These are phyloP conservation scores for Holtermanniella nyarrowii DNA, from an alignment of 768 basidiomycete genomes.

Conservation along the genomic window DNA sequence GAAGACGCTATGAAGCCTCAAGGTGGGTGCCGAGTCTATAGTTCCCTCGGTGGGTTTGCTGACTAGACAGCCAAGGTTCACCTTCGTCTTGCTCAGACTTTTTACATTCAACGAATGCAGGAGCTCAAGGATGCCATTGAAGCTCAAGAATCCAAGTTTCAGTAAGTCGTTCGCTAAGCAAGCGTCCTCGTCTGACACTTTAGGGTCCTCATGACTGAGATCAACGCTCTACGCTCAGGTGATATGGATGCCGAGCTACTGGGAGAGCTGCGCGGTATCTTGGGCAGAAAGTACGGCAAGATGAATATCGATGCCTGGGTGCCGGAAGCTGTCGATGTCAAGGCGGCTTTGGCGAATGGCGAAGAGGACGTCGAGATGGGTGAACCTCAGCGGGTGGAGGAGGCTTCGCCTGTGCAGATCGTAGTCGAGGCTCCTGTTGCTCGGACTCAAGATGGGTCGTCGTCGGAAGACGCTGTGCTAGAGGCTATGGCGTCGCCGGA, in stretches of 20 bases:
- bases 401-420: no score
- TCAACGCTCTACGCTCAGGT: slow-evolving; percentile 63
- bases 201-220: slow-evolving; percentile 61
- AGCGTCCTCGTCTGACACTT: background rate
- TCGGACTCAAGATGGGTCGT: no score
- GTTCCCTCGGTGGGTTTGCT: background rate
- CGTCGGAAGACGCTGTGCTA: no score
- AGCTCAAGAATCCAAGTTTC: slow-evolving; percentile 68
- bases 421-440: no score
- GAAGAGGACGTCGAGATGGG: no score
- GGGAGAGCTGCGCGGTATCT: slow-evolving; percentile 34
- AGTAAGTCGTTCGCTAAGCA: slow-evolving; percentile 44
- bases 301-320: slow-evolving; percentile 27
- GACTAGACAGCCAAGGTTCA: slow-evolving; percentile 52
- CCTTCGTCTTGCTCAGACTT: slow-evolving; percentile 61
- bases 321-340: slow-evolving; percentile 15
- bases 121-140: slow-evolving; percentile 64
- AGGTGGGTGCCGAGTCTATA: slow-evolving; percentile 49
- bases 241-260: slow-evolving; percentile 55
- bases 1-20: slow-evolving; percentile 50
- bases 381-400: slow-evolving; percentile 8
- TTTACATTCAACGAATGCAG: slow-evolving; percentile 58
- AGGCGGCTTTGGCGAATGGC: slow-evolving; percentile 12
- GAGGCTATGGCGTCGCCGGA: no score
- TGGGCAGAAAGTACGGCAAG: slow-evolving; percentile 26